A percentile compares a stretch with the other conserved stretches of the same genome.
Conservation (phyloP, 805 yeast species). For the Ogataea wickerhamii region DNA sequence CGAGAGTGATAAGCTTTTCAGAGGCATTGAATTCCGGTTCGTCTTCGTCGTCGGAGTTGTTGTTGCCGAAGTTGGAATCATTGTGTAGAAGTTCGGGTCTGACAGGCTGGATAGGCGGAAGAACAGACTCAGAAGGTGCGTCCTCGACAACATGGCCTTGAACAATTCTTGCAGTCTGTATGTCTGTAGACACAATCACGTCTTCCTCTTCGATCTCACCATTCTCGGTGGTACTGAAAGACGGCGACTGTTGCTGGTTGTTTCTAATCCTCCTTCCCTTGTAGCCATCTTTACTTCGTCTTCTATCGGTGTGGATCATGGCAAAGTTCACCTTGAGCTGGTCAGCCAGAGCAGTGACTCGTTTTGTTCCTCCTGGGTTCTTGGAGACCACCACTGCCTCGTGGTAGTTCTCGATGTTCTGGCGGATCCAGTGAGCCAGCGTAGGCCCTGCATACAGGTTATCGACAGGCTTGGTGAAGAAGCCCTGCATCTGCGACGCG, state of each 20-base stretch:
- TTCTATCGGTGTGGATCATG: constrained; percentile 97
- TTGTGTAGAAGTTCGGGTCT: constrained; percentile 21
- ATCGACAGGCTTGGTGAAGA: constrained; percentile 95
- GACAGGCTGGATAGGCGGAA: constrained; percentile 7
- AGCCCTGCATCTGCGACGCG: constrained; percentile 99
- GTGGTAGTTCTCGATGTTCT: constrained; percentile 78
- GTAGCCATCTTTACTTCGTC: constrained; percentile 72
- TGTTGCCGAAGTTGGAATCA: constrained; percentile 55
- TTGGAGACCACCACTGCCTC: constrained; percentile 96
- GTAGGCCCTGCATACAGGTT: constrained; percentile 96
- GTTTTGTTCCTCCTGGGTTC: constrained; percentile 97
- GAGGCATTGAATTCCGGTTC: constrained; percentile 56
- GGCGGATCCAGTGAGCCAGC: constrained; percentile 92
- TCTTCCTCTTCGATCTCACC: constrained; percentile 61
- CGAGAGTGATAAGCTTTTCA: constrained; percentile 91
- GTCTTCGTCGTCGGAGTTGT: constrained; percentile 86
- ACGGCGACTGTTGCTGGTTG: constrained; percentile 33
- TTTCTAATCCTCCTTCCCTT: constrained; percentile 44
- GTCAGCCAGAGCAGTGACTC: constrained; percentile 98
- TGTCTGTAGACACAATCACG: constrained; percentile 68
- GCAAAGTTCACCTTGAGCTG: constrained; percentile 93
- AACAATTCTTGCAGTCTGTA: constrained; percentile 94
- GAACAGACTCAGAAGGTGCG: constrained; percentile 27
- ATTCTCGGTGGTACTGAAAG: constrained; percentile 33
- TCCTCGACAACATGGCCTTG: constrained; percentile 97